phyloP scores from a whole-genome alignment of 441 rosid species.

The Gossypium davidsonii region DNA sequence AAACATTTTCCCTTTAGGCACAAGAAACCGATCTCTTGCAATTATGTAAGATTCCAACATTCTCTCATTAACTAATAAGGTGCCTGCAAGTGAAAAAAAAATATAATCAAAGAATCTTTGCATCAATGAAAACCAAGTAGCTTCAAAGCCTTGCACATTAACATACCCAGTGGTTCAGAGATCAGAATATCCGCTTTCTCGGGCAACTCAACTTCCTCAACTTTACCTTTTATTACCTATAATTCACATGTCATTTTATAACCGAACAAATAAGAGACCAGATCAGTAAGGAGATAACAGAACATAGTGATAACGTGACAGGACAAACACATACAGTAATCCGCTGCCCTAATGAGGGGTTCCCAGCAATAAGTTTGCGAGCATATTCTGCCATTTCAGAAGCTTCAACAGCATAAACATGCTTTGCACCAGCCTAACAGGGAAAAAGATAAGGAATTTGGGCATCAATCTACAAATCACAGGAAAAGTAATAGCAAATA shows the following conservation, averaged over 20 bases:
- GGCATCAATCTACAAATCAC: constrained; percentile 12
- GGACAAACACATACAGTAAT: constrained; percentile 59
- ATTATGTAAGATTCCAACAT: constrained; percentile 93
- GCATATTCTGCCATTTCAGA: constrained; percentile 99
- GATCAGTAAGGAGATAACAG: background rate
- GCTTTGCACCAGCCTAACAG: constrained; percentile 90
- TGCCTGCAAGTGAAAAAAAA: constrained; percentile 42
- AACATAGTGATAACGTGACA: background rate
- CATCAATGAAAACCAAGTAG: background rate
- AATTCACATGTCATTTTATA: constrained; percentile 16
- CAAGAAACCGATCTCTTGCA: constrained; percentile 89
- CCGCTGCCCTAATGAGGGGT: constrained; percentile 60
- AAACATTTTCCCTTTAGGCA: constrained; percentile 81
- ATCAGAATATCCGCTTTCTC: constrained; percentile 93
- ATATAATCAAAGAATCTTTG: background rate
- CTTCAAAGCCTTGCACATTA: constrained; percentile 14
- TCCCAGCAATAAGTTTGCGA: constrained; percentile 82
- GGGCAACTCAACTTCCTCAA: constrained; percentile 88
- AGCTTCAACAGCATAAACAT: constrained; percentile 96
- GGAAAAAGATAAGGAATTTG: constrained; percentile 1
- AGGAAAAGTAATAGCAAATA: background rate
- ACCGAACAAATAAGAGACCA: constrained; percentile 21
- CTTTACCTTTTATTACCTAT: constrained; percentile 89
- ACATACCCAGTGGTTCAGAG: constrained; percentile 95
- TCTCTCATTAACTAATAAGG: constrained; percentile 85